Base-by-base conservation (phyloP, 192 early-diverging fungal species). In the Entrophospora sp. region DNA sequence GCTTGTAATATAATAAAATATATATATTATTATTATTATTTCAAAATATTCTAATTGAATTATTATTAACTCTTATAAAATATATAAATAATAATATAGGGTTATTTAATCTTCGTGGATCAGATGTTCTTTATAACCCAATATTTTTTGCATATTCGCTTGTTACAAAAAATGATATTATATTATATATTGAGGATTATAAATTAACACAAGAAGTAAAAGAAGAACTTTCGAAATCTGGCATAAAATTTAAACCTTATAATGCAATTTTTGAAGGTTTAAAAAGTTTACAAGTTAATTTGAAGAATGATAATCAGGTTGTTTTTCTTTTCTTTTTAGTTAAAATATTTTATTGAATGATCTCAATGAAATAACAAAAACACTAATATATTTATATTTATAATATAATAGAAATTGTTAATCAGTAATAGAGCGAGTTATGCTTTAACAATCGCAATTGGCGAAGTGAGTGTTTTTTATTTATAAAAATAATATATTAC, bases 61-160 rank as follows among this genome's bases (percentile, higher is more conserved):
- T 27, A 16, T 40, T 24, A 12, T 31, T 36, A 18, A 20, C 12
- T 37, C 40, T 31, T 66, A 6, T 52, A 12, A 35, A 38, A 27
- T 10, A 10, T 49, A 9, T 49, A 10, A 7, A 6, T 24, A 6
- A 6, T 5, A 6, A 14, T n/a, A 37, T 16, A 66, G 64, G 64
- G 96, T 79, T 98, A 32, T 93, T 93, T 75, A 98, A 98, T 71
- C 75, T 98, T 53, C 89, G 96, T 62, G 96, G 96, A n/a, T 86
- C 86, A 27, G 96, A 98, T 68, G 90, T 98, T 68, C 77, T 81
- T 55, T 98, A 86, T 81, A 98, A 98, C 68, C 96, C 96, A 0
- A 95, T 98, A 14, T 97, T 98, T 76, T 92, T 93, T 71, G 79
- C 94, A 1, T 98, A 95, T 69, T 87, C 92, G 3, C 68, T 96